Evolutionary conservation across 2,329 filamentous ascomycete genomes (phyloP), one percentile per base, ranked within the genome.

Genomic region (Venturia nashicola): DNA sequence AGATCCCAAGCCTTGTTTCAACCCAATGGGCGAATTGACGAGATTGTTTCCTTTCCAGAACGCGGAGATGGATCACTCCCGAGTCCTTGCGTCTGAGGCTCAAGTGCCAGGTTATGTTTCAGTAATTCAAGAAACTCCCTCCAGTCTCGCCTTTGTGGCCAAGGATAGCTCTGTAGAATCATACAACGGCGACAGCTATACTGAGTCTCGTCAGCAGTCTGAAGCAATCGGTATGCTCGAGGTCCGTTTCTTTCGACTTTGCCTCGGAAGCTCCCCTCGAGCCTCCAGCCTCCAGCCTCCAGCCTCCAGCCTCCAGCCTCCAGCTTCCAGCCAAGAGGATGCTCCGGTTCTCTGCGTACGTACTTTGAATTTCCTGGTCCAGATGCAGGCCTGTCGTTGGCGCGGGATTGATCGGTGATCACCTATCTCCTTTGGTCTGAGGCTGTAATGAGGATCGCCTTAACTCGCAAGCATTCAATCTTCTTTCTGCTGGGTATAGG

Each of bases 41-140:
- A 16, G 36, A 7, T 61, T 32, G 60, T 62, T 62, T 20, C 60
- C 14, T 48, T 62, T 62, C 60, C 23, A 44, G 60, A 62, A 62
- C 40, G 18, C 39, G 43, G 44, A 51, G 42, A 32, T 43, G 12
- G 60, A 23, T 48, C 43, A n/a, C 42, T 62, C 23, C 39, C 42
- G 59, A 43, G 36, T 34, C 42, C 39, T 61, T 27, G 59, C 27
- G 59, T 46, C 14, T 32, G 42, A 42, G 59, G 59, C 59, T 61
- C 59, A 27, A 27, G 59, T 61, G 20, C 42, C 59, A 61, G 59
- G 34, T 32, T 46, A 27, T 61, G 59, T 61, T 61, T 61, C 59
- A 61, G 59, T 27, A 46, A 61, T 43, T 32, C 2, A 12, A 46
- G 42, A 61, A 61, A 61, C 59, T 16, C 8, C 39, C 18, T 59